Base-by-base conservation (phyloP, 1,284 basidiomycete genomes). In the Cryptococcus depauperatus region DNA sequence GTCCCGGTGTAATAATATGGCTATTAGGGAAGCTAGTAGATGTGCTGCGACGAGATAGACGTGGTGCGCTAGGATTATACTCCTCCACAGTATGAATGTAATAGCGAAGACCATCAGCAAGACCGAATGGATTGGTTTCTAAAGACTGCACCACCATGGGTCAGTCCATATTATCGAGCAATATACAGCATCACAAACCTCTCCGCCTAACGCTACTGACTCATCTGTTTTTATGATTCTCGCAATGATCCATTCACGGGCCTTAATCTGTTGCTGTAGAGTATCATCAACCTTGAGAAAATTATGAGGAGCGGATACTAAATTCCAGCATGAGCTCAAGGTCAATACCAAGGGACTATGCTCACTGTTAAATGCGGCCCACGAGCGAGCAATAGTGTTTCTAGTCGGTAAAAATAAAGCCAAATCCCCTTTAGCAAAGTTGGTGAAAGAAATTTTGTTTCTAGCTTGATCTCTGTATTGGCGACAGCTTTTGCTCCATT, bases 401-500 rank as follows among this genome's bases (percentile, higher is more conserved):
- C 92, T 77, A 0, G 95, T 97, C 1, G 93, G 93, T 25, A 98
- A 74, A 71, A 98, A 99, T 29, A 99, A 75, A 0, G 91, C 70
- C 41, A 98, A 74, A 72, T 97, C 92, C 11, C 90, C 89, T 64
- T 88, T 88, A 4, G 83, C 76, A 58, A 96, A 96, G 71, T 90
- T 89, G 56, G 87, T 77, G 69, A 95, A 93, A 1, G 89, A 85
- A 46, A 96, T 91, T 72, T 92, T 93, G 49, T 90, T 86, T 68
- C 85, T 87, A 13, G 87, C 82, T 18, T 87, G 81, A 54, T 97
- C 92, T 37, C 89, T 79, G 54, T 93, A 93, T 57, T 87, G 83
- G 64, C 88, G 90, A 72, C 88, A 93, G 62, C 93, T 89, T 68
- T 92, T 95, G 70, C 89, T 84, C 85, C 90, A 97, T 68, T 92